Base-by-base conservation (phyloP, 805 yeast genomes). In the Jamesozyma hellenica region DNA sequence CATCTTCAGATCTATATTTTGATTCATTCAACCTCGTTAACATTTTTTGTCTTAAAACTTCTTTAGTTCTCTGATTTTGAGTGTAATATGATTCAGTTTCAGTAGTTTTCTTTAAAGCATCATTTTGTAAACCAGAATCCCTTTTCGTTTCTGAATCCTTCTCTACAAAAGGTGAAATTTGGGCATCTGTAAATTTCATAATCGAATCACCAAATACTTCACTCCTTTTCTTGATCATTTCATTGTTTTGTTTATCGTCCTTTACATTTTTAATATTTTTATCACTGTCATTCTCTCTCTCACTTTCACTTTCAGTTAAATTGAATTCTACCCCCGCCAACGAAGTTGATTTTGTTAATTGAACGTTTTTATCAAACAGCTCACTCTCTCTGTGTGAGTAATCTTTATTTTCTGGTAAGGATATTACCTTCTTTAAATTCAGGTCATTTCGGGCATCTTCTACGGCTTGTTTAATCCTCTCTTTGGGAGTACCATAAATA, bases 1-100 rank as follows among this genome's bases (percentile, higher is more conserved):
- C 31, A 72, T 63, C 3, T 72, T 72, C 11, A 73, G 39, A 38
- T 17, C 38, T 15, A 14, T 43, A 46, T 12, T 50, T 49, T 6
- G 57, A 48, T 17, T 44, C 46, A 42, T 58, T 65, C 40, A 77
- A 56, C 30, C 74, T 61, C 48, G 66, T 67, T 34, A 70, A 71
- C 56, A 77, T 75, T 14, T 39, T 41, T 17, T 33, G 32, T 16
- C 41, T 38, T 13, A 35, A 17, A 12, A 37, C 15, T 33, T 43
- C 44, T 34, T 38, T 38, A 4, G 37, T 23, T 15, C 28, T 41
- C 11, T 29, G 32, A n/a, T 29, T 31, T 13, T 28, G 21, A 15
- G 25, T 10, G 4, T 25, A 21, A 18, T 13, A 4, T 12, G 34
- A 18, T 27, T 11, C 11, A 5, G 8, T 8, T 21, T 21, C 23